Base-by-base conservation (phyloP, 2,329 filamentous ascomycete genomes). In the Elsinoe ampelina region DNA sequence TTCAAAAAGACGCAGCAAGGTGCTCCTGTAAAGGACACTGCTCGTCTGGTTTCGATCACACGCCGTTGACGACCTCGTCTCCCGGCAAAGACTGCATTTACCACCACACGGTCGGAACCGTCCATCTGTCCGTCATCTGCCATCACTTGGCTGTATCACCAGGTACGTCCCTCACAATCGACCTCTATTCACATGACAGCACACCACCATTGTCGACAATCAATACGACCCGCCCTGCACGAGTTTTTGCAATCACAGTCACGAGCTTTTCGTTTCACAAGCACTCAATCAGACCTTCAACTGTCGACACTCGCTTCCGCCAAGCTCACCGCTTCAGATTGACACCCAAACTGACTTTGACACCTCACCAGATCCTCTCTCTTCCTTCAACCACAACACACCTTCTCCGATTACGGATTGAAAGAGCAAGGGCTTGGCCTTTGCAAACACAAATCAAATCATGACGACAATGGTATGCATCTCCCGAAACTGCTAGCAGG, bases 401-500 rank as follows among this genome's bases (percentile, higher is more conserved):
- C 55, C 58, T 58, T 60, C 61, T 61, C 61, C 60, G 57, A 57
- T 55, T 59, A 43, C 62, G 61, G 60, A 63, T 62, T 64, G 38
- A 58, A 52, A 52, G 48, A 36, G 48, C 48, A 39, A 57, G 55
- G 59, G 58, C 57, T 57, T 55, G 36, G 32, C 47, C 41, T 39
- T 26, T 50, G 12, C 26, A 55, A 17, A 47, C 10, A 32, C 36
- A 55, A 35, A 47, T 22, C 12, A 22, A 62, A 77, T 69, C 67
- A 83, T 83, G 80, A 81, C 80, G 73, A 82, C 80, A 71, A 83
- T 83, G 80, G 80, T 83, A 75, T 65, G 68, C 62, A 38, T 65
- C 64, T 61, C 63, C 66, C 66, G 63, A 62, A 66, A 65, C 50
- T 36, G 47, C 43, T 38, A 10, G 41, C 11, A 6, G 26, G 19